Percentiles rank a stretch among this genome's conserved stretches.
Evolutionary conservation across 2,329 filamentous ascomycete species (phyloP).

Genomic region (Alternaria sp.): DNA sequence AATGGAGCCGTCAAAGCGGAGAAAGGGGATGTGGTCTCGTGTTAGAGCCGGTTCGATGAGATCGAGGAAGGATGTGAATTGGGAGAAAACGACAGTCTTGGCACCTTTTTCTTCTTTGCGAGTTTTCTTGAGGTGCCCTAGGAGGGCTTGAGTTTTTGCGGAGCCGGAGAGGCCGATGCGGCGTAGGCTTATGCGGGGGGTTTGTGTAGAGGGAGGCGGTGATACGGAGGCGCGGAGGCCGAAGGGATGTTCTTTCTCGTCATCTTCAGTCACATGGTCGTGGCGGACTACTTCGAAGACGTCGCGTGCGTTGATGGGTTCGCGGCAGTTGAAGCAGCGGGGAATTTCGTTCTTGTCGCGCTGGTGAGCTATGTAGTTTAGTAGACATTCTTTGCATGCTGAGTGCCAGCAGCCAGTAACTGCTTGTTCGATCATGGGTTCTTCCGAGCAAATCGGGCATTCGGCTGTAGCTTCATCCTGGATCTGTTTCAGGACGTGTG

Average conservation of each 20-base stretch:
- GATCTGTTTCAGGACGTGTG: conserved; percentile 89
- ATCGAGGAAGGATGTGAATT: conserved; percentile 95
- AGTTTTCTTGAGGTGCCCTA: conserved; percentile 75
- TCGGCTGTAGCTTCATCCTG: conserved; percentile 87
- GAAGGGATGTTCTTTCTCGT: neutral
- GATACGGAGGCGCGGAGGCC: conserved; percentile 39
- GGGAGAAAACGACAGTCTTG: conserved; percentile 94
- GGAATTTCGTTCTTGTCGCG: conserved; percentile 77
- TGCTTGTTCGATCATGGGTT: conserved; percentile 92
- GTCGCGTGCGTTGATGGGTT: conserved; percentile 80
- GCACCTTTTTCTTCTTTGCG: conserved; percentile 71
- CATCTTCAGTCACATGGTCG: conserved; percentile 62
- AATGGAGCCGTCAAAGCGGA: conserved; percentile 94
- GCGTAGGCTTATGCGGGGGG: conserved; percentile 66
- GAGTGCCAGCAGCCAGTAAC: conserved; percentile 99
- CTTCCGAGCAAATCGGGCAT: conserved; percentile 93
- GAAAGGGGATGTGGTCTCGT: conserved; percentile 74
- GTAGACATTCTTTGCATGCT: conserved; percentile 91
- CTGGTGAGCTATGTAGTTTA: conserved; percentile 89
- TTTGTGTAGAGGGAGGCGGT: conserved; percentile 33
- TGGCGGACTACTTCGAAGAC: conserved; percentile 92
- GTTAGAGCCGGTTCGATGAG: conserved; percentile 84
- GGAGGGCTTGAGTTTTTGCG: conserved; percentile 84
- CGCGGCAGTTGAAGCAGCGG: conserved; percentile 89
- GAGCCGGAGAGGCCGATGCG: conserved; percentile 75